phyloP scores from a whole-genome alignment of 2,329 filamentous ascomycete species.

The Cryphonectria naterciae region DNA sequence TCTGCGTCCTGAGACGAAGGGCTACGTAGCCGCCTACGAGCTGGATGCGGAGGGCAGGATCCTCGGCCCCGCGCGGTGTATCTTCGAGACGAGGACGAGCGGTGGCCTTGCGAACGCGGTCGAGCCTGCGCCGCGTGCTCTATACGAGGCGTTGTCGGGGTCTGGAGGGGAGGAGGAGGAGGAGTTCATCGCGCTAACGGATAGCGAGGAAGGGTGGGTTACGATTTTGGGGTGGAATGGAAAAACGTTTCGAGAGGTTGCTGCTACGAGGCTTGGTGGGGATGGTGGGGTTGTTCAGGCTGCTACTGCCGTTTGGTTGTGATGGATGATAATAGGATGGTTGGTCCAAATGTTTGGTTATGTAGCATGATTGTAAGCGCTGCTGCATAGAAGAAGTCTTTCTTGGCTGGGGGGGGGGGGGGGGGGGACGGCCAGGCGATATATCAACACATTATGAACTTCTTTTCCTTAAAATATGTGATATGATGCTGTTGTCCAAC shows the following conservation, averaged over 20 bases:
- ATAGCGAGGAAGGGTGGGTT: constrained; percentile 28
- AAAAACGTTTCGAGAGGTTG: constrained; percentile 31
- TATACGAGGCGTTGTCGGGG: not conserved
- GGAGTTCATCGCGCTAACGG: constrained; percentile 31
- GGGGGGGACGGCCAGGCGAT: not conserved
- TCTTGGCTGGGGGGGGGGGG: too few relatives aligned
- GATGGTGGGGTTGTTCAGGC: constrained; percentile 20
- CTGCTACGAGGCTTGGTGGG: constrained; percentile 13
- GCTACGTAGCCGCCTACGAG: constrained; percentile 30
- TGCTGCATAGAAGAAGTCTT: constrained; percentile 25
- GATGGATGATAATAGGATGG: constrained; percentile 37
- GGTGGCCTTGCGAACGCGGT: constrained; percentile 32
- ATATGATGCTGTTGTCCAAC: not conserved
- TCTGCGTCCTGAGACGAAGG: constrained; percentile 24
- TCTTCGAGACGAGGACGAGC: constrained; percentile 31
- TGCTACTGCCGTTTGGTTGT: constrained; percentile 36
- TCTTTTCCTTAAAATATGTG: not conserved
- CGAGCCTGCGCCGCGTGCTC: constrained; percentile 30
- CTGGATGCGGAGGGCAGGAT: constrained; percentile 26
- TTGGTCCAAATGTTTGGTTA: not conserved
- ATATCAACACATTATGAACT: not conserved
- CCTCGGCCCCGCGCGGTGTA: constrained; percentile 22
- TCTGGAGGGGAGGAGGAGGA: not conserved
- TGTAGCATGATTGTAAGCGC: constrained; percentile 33
- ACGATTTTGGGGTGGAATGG: constrained; percentile 29